Base-by-base conservation (phyloP, 2,329 filamentous ascomycete species). In the Fusarium sacchari region DNA sequence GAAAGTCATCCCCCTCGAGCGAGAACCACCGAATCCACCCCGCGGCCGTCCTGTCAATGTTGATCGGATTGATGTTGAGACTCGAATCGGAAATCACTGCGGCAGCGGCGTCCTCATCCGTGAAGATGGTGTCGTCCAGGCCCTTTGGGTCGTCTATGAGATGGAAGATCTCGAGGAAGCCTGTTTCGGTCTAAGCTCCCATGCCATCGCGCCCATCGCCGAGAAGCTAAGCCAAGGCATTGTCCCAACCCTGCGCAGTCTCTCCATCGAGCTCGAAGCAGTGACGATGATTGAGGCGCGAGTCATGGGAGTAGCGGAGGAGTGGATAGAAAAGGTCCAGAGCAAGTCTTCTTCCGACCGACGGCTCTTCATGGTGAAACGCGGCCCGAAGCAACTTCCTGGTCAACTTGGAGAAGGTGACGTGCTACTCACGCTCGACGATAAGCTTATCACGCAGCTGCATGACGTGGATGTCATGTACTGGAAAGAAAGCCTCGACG, bases 311-410 rank as follows among this genome's bases (percentile, higher is more conserved):
- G 94, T 98, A 1, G 94, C 94, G 0, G 95, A 98, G 76, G 92
- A 97, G 68, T 98, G 96, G 96, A 97, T 99, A 76, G 88, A 93
- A 75, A 93, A 94, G 81, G 96, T 98, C 4, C 92, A 91, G 72
- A 94, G 94, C 70, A 98, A 98, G 81, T 93, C 94, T 32, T 93
- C 94, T 40, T 92, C 96, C 49, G 93, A 95, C 60, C 96, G 99
- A 80, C 96, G 98, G 82, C 89, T 99, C 26, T 99, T 99, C 86
- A 98, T 98, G 93, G 94, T 99, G 75, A 99, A 99, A 84, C 92
- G 97, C 39, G 91, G 89, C 0, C 91, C 91, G 72, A 89, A 83
- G 79, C 30, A 80, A 81, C 56, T 82, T 78, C 57, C 81, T 80
- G 17, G 82, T 82, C 89, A 91, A 15, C 88, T 99, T 10, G 87